Percentiles rank a stretch among this genome's conserved stretches.
Evolutionary conservation across 306 rosid species (phyloP).

Genomic region (Erythrophleum fordii): DNA sequence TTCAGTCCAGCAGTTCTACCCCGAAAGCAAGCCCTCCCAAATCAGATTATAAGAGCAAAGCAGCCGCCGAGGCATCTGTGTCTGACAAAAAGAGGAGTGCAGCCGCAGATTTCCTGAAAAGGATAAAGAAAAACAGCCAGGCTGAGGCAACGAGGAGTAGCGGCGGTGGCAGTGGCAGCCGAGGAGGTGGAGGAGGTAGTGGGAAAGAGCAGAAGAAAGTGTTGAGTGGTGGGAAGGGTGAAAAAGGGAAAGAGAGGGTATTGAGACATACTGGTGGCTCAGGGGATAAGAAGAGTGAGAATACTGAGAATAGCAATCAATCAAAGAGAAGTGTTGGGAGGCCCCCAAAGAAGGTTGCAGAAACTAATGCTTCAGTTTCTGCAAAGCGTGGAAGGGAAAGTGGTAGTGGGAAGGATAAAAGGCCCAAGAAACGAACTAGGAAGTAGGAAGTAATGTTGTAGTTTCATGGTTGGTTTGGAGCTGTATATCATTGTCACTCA

Average conservation of each 20-base stretch:
- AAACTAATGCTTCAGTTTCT: background rate
- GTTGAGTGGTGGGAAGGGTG: background rate
- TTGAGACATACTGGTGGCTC: background rate
- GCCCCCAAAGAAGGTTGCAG: background rate
- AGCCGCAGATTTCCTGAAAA: constrained; percentile 11
- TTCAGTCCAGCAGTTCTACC: constrained; percentile 32
- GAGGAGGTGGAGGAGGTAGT: background rate
- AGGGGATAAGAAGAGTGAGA: background rate
- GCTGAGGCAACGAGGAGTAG: background rate
- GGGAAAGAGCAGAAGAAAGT: background rate
- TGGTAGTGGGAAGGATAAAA: constrained; percentile 5
- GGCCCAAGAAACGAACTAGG: constrained; percentile 21
- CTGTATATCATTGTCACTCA: background rate
- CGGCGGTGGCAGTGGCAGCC: background rate
- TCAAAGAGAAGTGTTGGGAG: constrained; percentile 5
- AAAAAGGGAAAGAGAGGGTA: background rate
- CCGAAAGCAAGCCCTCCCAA: constrained; percentile 48
- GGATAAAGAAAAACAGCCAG: background rate
- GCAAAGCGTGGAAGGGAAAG: constrained; percentile 13
- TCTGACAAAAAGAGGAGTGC: constrained; percentile 59
- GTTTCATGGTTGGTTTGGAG: background rate
- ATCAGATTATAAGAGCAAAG: constrained; percentile 55
- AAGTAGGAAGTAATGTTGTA: background rate
- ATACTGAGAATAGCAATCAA: background rate
- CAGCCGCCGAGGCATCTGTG: constrained; percentile 29